Percentiles rank a stretch among this genome's conserved stretches.
Evolutionary conservation across 2,329 filamentous ascomycete genomes (phyloP).

Genomic region (Pseudogymnoascus sp.): DNA sequence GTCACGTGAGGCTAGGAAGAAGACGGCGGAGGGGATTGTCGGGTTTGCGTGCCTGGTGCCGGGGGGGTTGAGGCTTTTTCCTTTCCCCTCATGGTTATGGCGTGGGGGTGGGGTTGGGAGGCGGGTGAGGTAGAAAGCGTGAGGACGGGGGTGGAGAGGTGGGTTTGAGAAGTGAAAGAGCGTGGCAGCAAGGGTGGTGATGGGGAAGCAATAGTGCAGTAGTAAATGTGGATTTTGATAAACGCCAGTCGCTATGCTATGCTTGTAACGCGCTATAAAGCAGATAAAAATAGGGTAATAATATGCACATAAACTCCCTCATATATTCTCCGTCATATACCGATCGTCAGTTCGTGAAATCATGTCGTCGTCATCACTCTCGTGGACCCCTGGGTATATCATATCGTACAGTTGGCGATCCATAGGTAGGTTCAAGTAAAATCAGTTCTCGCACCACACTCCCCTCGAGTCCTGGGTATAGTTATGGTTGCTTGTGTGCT

Average conservation of each 20-base stretch:
- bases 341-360: neutral
- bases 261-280: neutral
- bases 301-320: neutral
- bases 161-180: neutral
- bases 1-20: neutral
- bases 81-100: neutral
- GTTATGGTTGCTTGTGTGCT: neutral
- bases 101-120: neutral
- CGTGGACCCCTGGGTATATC: neutral
- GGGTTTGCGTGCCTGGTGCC: neutral
- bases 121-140: neutral
- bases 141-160: neutral
- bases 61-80: neutral
- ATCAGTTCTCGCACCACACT: neutral
- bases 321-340: neutral
- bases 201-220: neutral
- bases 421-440: neutral
- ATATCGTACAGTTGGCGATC: neutral
- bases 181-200: neutral
- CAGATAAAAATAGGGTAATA: neutral
- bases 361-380: neutral
- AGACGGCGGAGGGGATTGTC: neutral
- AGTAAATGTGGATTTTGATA: constrained; percentile 5
- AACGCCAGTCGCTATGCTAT: neutral
- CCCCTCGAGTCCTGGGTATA: neutral